Base-by-base conservation (phyloP, 768 basidiomycete species). In the Auricularia sp. region DNA sequence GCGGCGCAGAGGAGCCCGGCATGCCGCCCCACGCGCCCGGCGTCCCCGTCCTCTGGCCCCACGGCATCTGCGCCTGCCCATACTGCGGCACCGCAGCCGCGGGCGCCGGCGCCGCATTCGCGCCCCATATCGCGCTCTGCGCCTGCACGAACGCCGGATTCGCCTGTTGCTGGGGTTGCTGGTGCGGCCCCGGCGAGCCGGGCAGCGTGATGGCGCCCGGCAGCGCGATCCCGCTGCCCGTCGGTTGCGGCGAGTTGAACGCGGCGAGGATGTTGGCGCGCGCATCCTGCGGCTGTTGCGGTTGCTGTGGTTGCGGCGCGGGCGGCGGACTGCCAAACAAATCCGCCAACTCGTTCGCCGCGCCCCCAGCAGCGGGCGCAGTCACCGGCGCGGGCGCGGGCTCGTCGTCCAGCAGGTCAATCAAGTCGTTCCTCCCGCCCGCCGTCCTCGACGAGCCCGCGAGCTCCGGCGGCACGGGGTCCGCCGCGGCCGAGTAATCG, bases 391-490 rank as follows among this genome's bases (percentile, higher is more conserved):
- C 6, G 8, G 56, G 12, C 5, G 71, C 54, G 3, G 69, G 63
- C 8, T 73, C 70, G 36, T 72, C 73, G 47, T 91, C 90, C 69
- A 92, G 88, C 67, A 93, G 80, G 74, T 92, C 90, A 70, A 93
- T 92, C 63, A 93, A 63, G 39, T 74, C 76, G 23, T 67, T 67
- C 39, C 33, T 67, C 66, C 62, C 10, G 18, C 47, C 18, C 16
- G 18, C 14, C 47, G 11, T 18, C 43, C 47, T 18, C 8, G 18
- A 21, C 8, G 18, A 6, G 47, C 47, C 18, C 58, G 79, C 76
- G 34, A 84, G 75, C 69, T 88, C 84, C 3, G 79, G 72, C 3
- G 89, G 91, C 65, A 90, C 83, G 5, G 87, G 87, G 65, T 86
- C 85, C 29, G 84, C 76, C 7, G 86, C 85, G 18, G 79, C 81